A percentile compares a stretch with the other conserved stretches of the same genome.
phyloP scores from a whole-genome alignment of 306 rosid species.

The Inga oerstediana region DNA sequence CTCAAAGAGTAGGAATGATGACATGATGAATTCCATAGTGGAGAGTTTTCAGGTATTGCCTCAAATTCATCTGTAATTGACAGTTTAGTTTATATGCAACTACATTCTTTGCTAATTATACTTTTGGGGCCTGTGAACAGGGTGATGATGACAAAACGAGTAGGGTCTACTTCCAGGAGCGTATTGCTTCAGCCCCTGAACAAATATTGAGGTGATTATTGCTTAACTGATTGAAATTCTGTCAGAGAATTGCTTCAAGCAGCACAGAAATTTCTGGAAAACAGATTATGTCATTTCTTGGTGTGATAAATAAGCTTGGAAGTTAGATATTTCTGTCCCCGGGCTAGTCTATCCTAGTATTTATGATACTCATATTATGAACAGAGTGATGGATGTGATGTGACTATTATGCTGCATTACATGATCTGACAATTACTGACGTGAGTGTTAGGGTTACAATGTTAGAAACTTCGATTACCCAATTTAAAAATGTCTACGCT shows the following conservation, averaged over 20 bases:
- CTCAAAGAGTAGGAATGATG: constrained; percentile 47
- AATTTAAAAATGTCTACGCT: neutral
- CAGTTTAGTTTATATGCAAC: constrained; percentile 8
- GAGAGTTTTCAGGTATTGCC: constrained; percentile 54
- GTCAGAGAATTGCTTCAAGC: neutral
- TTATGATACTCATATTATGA: too few species aligned
- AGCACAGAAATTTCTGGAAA: neutral
- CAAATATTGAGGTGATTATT: constrained; percentile 36
- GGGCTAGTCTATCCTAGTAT: too few species aligned
- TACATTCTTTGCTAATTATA: constrained; percentile 8
- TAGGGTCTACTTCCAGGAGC: too few species aligned
- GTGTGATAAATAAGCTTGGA: too few species aligned
- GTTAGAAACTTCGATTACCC: constrained; percentile 3
- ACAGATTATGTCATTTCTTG: neutral
- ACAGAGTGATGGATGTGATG: too few species aligned
- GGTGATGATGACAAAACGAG: too few species aligned
- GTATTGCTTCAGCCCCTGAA: constrained; percentile 46
- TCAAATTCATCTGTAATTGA: neutral
- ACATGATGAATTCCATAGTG: constrained; percentile 46
- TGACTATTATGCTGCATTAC: neutral
- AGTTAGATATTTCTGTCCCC: too few species aligned
- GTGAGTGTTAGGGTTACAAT: neutral
- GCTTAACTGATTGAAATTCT: neutral
- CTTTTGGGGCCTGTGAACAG: neutral
- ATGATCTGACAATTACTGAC: neutral